Conservation (phyloP, 225 moss, liverwort and hornwort species). For the Takakia lepidozioides region DNA sequence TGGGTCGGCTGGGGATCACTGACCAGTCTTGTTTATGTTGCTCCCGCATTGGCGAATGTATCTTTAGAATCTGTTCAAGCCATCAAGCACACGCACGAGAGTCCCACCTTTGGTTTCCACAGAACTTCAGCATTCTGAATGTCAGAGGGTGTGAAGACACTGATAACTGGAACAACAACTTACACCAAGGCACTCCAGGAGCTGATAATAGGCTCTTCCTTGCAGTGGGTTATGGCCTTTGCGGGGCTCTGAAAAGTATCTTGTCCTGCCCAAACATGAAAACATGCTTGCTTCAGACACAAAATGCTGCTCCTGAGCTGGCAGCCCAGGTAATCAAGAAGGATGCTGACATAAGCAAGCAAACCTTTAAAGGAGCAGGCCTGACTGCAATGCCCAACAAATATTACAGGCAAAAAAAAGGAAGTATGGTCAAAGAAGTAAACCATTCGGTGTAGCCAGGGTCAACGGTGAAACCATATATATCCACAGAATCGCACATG, state of each 20-base stretch:
- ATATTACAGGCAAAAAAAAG: too few species aligned
- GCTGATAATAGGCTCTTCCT: conserved; percentile 57
- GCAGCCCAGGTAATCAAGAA: background rate
- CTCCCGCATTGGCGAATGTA: conserved; percentile 42
- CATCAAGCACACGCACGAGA: background rate
- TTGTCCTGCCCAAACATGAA: conserved; percentile 34
- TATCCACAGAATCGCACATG: conserved; percentile 48
- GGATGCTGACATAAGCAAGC: background rate
- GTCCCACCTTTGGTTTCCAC: too few species aligned
- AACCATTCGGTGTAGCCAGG: conserved; percentile 39
- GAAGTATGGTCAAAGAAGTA: background rate
- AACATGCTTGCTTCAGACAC: too few species aligned
- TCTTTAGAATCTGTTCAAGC: conserved; percentile 20
- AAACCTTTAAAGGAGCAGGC: too few species aligned
- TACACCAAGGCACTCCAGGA: conserved; percentile 54
- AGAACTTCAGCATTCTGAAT: too few species aligned
- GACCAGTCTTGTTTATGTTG: conserved; percentile 16
- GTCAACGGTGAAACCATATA: conserved; percentile 54
- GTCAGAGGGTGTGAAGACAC: too few species aligned
- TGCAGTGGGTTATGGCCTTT: conserved; percentile 48
- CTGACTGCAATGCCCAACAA: too few species aligned
- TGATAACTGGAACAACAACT: conserved; percentile 10
- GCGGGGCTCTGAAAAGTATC: conserved; percentile 43
- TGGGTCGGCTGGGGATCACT: conserved; percentile 7
- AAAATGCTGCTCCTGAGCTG: too few species aligned